Evolutionary conservation across 495 filamentous ascomycete species (phyloP), one percentile per base, ranked within the genome.

Genomic region (Penicillium ochrochloron): DNA sequence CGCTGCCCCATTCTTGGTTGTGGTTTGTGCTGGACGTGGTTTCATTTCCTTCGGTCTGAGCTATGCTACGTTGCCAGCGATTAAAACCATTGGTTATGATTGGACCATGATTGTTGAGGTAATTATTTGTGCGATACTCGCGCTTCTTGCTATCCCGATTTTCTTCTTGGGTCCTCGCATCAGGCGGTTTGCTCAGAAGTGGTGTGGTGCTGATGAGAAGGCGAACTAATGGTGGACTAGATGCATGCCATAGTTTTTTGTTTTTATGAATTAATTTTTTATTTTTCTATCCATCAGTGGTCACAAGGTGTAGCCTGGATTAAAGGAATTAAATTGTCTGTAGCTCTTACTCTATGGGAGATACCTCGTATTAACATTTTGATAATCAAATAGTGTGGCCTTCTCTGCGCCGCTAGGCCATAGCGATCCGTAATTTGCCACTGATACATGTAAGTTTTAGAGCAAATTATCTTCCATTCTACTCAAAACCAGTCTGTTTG

Each of bases 81-180:
- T 94, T 58, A 78, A 91, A 6, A 94, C 92, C 2, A 89, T 96
- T 58, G 92, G 92, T 0, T 96, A 93, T 71, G 92, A 60, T 81
- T 37, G 62, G 11, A 66, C 65, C 4, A 66, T 66, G 65, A 57
- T 66, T 52, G 41, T 63, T 12, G 65, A 66, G 41, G 56, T 29
- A 2, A 41, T 63, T n/a, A 66, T 66, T 14, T 66, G 65, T 51
- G 65, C 21, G 9, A 48, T 50, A 4, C 34, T 66, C 1, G 54
- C 65, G 7, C 21, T 66, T 3, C 17, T 66, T 14, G 34, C 65
- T 25, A 50, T 66, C 34, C 65, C 65, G 9, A 39, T 66, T 19
- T 66, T 50, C 31, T 56, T 66, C 39, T 25, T 66, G 25, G 65
- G 65, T 1, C 60, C 60, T 35, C 44, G 60, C 0, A 59, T 61